Percentiles rank a stretch among this genome's conserved stretches.
phyloP scores from a whole-genome alignment of 2,329 filamentous ascomycete genomes.

The Fusarium sp. region DNA sequence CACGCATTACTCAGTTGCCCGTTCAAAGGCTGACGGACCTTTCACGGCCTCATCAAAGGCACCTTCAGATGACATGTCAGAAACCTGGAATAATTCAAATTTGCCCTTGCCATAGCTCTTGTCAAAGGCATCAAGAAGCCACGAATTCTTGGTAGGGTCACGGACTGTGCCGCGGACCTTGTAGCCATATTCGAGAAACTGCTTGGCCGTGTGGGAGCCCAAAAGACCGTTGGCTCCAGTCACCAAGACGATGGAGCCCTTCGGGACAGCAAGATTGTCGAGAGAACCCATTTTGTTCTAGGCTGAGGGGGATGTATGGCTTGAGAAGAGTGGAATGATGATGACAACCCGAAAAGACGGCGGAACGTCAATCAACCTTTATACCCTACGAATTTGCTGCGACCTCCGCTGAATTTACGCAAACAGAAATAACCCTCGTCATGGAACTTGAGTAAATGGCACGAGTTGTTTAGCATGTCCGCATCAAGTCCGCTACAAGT shows the following conservation, averaged over 20 bases:
- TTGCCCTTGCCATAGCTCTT: slow-evolving; percentile 52
- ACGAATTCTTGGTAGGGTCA: slow-evolving; percentile 50
- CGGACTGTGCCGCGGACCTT: slow-evolving; percentile 63
- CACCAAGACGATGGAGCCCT: slow-evolving; percentile 56
- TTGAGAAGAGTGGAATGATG: too few relatives aligned
- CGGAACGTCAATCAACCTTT: not conserved
- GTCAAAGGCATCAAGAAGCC: slow-evolving; percentile 51
- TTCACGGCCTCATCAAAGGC: slow-evolving; percentile 50
- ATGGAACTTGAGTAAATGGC: not conserved
- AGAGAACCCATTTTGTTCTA: slow-evolving; percentile 9
- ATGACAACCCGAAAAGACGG: not conserved
- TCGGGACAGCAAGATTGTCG: slow-evolving; percentile 37
- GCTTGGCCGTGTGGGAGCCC: slow-evolving; percentile 57
- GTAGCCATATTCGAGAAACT: slow-evolving; percentile 58
- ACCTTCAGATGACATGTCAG: slow-evolving; percentile 51
- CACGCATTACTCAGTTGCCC: not conserved
- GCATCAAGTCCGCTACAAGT: slow-evolving; percentile 1
- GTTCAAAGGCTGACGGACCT: slow-evolving; percentile 27
- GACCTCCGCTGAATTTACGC: not conserved
- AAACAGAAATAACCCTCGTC: not conserved
- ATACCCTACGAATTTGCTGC: not conserved
- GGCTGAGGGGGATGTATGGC: not conserved
- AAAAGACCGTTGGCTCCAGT: slow-evolving; percentile 61
- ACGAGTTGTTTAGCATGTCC: not conserved
- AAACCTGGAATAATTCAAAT: slow-evolving; percentile 54